Base-by-base conservation (phyloP, 2,329 filamentous ascomycete genomes). In the Stemphylium lycopersici region DNA sequence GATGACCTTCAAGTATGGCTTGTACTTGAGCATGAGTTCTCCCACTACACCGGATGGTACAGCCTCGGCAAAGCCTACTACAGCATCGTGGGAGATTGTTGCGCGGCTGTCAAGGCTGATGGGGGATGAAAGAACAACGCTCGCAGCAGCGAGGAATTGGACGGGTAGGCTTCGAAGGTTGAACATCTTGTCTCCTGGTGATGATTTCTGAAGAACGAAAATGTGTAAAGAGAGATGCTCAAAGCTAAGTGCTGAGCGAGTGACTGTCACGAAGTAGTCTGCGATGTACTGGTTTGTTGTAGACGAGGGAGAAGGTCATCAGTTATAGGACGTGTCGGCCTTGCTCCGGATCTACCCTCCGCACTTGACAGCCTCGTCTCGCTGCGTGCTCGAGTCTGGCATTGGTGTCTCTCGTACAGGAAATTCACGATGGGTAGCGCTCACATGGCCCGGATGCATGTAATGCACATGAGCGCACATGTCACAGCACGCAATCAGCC, bases 31-130 rank as follows among this genome's bases (percentile, higher is more conserved):
- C 59, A 84, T 83, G 20, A 84, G 67, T 2, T 75, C 66, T 12
- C 84, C 84, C 0, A 72, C 66, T 1, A 73, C 73, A 4, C 76
- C 77, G 37, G 70, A 73, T 0, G 84, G 84, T 0, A 86, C 81
- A 0, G 81, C 79, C 65, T 86, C 65, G 0, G 78, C 54, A 56
- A 87, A 84, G 1, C 81, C 82, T 6, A 84, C 82, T 24, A 87
- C 74, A 0, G 75, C 71, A 68, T 81, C 62, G 24, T 78, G 76
- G 15, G 39, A 64, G 59, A 84, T 79, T 34, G 75, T 75, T 7
- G 71, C 80, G 39, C 81, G 78, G 18, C 64, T 66, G 10, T 69
- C 53, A 4, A 79, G 60, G 4, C 16, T 41, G 29, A 67, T 26
- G 7, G 72, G 71, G n/a, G 61, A 43, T 4, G 68, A 67, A 8